Evolutionary conservation across 306 rosid genomes (phyloP), one percentile per base, ranked within the genome.

Genomic region (Cucumis cinereus): DNA sequence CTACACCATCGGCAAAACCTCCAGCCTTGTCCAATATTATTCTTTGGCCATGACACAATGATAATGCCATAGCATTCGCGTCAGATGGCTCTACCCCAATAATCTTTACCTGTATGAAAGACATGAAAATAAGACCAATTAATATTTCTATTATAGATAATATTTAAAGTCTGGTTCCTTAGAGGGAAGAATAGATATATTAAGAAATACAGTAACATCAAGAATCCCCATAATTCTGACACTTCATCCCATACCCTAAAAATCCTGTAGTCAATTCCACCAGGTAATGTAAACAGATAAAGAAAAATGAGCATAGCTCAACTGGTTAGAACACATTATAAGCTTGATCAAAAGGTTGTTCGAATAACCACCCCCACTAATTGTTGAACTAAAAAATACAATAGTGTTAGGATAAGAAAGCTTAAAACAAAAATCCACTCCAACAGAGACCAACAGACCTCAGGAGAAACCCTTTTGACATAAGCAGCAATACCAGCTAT

Each of bases 1-100:
- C 98, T n/a, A 95, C 98, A 70, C 99, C 98, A 79, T 95, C 99
- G 45, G 99, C 96, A 85, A 92, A 95, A 54, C 93, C 92, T 81
- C 99, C 99, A 43, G 89, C 96, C 83, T 88, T 81, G 73, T 92
- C 93, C 83, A 94, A 83, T 24, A 92, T 69, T 80, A 94, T 89
- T 82, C 99, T 92, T 52, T 89, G 83, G 35, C 90, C 98, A 72
- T 90, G 97, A 88, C 86, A 90, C 26, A 94, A 83, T 35, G 99
- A 92, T 77, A 92, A 74, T 0, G 99, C 98, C 99, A 95, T 84
- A 40, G 97, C 96, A 88, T 95, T 95, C 38, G 99, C 98, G 79
- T 95, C 99, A 45, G 79, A 74, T 12, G 98, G 99, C 79, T 95
- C 99, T 71, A 95, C 99, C 74, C 98, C 98, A 74, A 95, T 90